A percentile compares a stretch with the other conserved stretches of the same genome.
Conservation (phyloP, 208 protist genomes). For the Vickermania ingenoplastis region DNA sequence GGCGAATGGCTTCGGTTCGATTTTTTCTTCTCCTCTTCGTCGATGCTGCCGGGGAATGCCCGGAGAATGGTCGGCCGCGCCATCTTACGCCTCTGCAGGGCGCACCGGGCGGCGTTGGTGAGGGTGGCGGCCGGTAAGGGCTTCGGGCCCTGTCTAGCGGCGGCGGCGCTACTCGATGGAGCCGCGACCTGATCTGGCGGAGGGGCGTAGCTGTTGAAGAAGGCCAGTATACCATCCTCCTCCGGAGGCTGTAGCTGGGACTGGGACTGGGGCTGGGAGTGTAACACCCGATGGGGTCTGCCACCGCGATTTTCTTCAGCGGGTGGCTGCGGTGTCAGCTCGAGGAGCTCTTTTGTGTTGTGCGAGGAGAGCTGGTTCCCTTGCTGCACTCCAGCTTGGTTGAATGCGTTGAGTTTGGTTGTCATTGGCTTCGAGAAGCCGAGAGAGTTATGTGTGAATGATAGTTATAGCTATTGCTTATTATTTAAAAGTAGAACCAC, state of each 20-base stretch:
- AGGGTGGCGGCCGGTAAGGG: neutral
- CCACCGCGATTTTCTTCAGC: neutral
- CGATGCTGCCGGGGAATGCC: neutral
- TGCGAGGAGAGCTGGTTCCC: too few relatives aligned
- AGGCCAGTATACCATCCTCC: neutral
- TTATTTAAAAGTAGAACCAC: too few relatives aligned
- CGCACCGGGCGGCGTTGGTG: neutral
- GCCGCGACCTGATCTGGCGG: neutral
- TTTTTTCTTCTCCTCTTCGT: neutral
- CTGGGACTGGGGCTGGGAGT: neutral
- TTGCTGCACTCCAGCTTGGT: too few relatives aligned
- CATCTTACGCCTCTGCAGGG: neutral
- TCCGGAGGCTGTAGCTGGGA: too few relatives aligned
- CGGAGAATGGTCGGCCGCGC: neutral
- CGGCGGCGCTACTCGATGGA: too few relatives aligned
- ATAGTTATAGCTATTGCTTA: too few relatives aligned
- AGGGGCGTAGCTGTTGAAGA: neutral
- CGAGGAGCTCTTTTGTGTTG: too few relatives aligned
- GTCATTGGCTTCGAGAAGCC: neutral
- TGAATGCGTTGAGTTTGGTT: neutral
- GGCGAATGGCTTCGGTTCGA: neutral
- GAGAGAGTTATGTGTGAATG: conserved; percentile 1
- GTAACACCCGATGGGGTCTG: neutral
- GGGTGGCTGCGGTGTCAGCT: neutral
- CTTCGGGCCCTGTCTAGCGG: neutral